These are phyloP conservation scores for Cenococcum geophilum DNA, from an alignment of 495 filamentous ascomycete species.

Conservation along the genomic window DNA sequence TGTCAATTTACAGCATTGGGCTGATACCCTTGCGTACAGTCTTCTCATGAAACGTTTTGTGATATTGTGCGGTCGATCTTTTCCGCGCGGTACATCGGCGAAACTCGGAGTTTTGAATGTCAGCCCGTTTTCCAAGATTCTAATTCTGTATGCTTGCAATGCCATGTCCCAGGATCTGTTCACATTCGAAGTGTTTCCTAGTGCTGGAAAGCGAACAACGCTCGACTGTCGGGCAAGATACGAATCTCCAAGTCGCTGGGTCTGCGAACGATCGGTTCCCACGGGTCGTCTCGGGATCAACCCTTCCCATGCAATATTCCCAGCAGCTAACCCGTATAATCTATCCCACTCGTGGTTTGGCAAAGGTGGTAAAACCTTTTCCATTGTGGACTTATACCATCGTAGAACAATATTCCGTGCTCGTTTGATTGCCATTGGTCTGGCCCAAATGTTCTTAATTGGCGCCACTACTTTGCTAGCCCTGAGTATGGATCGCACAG, in stretches of 20 bases:
- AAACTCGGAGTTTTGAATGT: conserved; percentile 13
- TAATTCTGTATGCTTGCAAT: background rate
- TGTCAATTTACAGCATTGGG: conserved; percentile 18
- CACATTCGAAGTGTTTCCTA: too few species aligned
- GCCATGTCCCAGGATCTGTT: background rate
- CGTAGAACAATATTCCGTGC: conserved; percentile 52
- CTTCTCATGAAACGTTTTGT: conserved; percentile 23
- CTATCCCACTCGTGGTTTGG: conserved; percentile 57
- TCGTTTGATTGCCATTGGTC: conserved; percentile 49
- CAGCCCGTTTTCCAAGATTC: conserved; percentile 4
- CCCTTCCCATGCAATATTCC: conserved; percentile 41
- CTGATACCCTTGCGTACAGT: conserved; percentile 18
- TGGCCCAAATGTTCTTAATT: conserved; percentile 57
- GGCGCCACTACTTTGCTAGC: conserved; percentile 50
- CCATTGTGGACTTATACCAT: conserved; percentile 54
- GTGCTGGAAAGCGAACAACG: too few species aligned
- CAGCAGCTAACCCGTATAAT: conserved; percentile 54
- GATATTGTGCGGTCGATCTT: conserved; percentile 14
- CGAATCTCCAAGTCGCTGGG: too few species aligned
- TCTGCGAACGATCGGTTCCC: conserved; percentile 1
- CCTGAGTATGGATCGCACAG: conserved; percentile 34
- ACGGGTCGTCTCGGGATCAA: conserved; percentile 30
- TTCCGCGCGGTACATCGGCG: conserved; percentile 14
- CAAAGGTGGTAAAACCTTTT: conserved; percentile 64
- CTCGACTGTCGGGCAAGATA: too few species aligned